Evolutionary conservation across 208 protist species (phyloP).

Genomic region (Naegleria fowleri): DNA sequence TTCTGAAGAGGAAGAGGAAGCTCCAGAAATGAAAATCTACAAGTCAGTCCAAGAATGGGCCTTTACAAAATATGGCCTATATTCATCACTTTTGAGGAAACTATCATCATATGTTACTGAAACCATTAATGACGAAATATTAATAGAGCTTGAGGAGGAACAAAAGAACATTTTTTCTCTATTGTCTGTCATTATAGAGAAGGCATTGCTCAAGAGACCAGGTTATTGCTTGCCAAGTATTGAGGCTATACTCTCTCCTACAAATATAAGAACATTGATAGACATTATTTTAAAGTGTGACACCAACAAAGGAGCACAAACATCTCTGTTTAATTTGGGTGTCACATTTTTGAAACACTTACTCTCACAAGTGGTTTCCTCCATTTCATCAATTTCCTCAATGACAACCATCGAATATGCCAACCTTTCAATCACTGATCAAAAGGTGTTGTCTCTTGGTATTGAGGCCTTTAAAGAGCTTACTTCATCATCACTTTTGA

Average conservation of each 20-base stretch:
- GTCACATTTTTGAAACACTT: not conserved
- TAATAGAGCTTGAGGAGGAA: not conserved
- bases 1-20: not conserved
- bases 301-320: not conserved
- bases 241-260: not conserved
- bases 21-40: not conserved
- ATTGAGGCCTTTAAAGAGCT: not conserved
- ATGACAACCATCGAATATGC: not conserved
- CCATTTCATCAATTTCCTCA: not conserved
- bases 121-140: not conserved
- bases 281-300: not conserved
- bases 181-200: not conserved
- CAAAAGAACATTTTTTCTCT: not conserved
- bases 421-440: not conserved
- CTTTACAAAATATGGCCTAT: not conserved
- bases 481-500: not conserved
- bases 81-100: not conserved
- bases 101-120: not conserved
- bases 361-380: not conserved
- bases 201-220: not conserved
- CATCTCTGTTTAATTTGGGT: not conserved
- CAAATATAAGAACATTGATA: not conserved
- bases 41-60: not conserved
- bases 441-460: not conserved
- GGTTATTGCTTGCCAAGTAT: not conserved